phyloP scores from a whole-genome alignment of 768 basidiomycete species.

The Lactarius evosmus region DNA sequence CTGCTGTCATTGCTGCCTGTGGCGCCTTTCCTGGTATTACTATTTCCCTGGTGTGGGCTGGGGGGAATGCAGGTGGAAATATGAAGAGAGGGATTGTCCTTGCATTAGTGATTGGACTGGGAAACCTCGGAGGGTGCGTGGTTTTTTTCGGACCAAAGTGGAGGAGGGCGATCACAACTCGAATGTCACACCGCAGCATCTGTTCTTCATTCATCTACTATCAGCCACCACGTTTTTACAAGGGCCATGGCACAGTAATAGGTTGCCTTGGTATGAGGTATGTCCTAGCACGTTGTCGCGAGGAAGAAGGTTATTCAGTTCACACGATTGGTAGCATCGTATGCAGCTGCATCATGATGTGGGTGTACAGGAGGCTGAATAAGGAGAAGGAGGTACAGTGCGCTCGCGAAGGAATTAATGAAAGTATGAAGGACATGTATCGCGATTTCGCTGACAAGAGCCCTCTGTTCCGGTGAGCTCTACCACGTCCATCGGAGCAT shows the following conservation, averaged over 20 bases:
- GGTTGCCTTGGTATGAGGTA: constrained; percentile 32
- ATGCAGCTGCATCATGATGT: constrained; percentile 45
- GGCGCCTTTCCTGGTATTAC: constrained; percentile 53
- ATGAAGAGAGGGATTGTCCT: constrained; percentile 49
- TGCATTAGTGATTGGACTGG: constrained; percentile 52
- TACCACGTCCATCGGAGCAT: not conserved
- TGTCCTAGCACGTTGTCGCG: not conserved
- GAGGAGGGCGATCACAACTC: not conserved
- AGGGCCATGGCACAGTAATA: constrained; percentile 42
- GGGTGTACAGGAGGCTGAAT: constrained; percentile 49
- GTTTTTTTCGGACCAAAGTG: constrained; percentile 27
- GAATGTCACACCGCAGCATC: constrained; percentile 32
- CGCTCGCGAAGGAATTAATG: constrained; percentile 42
- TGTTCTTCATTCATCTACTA: constrained; percentile 44
- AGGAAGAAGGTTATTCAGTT: constrained; percentile 9
- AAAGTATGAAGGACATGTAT: constrained; percentile 41
- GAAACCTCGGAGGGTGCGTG: constrained; percentile 51
- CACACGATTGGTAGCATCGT: constrained; percentile 37
- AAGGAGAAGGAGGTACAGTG: constrained; percentile 47
- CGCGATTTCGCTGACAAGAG: constrained; percentile 50
- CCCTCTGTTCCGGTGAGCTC: constrained; percentile 50
- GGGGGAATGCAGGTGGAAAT: constrained; percentile 56
- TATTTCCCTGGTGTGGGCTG: constrained; percentile 53
- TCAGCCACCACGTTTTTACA: constrained; percentile 38
- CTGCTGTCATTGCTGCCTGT: constrained; percentile 47